phyloP scores from a whole-genome alignment of 177 flowering plant species.

The Tripterygium wilfordii region DNA sequence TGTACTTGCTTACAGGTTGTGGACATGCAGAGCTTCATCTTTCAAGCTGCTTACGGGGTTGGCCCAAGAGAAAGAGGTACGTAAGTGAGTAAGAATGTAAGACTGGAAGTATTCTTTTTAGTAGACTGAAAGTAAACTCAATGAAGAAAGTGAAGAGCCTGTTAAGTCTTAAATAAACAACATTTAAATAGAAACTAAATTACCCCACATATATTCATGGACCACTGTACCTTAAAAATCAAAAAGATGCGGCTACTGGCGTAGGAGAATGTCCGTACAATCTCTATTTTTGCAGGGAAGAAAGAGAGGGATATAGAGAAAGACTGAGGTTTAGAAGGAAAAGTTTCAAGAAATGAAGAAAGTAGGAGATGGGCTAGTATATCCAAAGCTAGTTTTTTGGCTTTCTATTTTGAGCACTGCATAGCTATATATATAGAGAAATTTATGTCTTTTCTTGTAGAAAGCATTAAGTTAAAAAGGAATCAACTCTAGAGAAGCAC shows the following conservation, averaged over 20 bases:
- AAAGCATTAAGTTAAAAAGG: no score
- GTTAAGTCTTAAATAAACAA: no score
- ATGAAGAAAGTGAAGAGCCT: no score
- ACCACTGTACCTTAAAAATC: slow-evolving; percentile 11
- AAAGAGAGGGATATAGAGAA: neutral
- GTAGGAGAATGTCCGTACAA: neutral
- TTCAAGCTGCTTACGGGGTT: slow-evolving; percentile 8
- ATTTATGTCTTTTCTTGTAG: no score
- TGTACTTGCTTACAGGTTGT: slow-evolving; percentile 33
- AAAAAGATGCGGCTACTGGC: slow-evolving; percentile 15
- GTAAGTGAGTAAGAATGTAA: no score
- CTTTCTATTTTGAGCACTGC: no score
- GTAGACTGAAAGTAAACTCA: no score
- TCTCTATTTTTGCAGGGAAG: slow-evolving; percentile 1
- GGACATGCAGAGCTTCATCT: slow-evolving; percentile 32
- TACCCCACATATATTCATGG: slow-evolving; percentile 2
- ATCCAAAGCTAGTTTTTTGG: neutral
- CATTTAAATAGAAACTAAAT: no score
- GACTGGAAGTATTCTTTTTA: no score
- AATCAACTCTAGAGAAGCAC: no score
- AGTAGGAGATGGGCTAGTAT: neutral
- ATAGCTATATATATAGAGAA: no score
- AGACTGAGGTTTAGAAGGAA: neutral
- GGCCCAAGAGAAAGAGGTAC: no score
- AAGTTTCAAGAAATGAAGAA: neutral